Evolutionary conservation across 2,329 filamentous ascomycete species (phyloP).

Genomic region (Pestalotiopsis sp.): DNA sequence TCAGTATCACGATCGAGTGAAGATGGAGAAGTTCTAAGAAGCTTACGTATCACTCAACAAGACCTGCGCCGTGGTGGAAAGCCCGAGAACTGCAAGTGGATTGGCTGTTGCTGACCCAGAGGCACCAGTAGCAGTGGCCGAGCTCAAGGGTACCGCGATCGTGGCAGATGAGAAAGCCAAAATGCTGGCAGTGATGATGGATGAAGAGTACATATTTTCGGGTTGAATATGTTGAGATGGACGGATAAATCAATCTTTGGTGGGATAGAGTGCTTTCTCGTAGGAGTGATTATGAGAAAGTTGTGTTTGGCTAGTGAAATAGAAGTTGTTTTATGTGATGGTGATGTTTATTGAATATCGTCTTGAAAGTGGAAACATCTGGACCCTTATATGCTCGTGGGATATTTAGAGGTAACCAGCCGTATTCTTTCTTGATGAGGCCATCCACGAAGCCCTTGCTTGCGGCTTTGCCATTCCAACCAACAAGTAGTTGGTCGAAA

Average conservation of each 20-base stretch:
- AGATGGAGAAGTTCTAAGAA: background rate
- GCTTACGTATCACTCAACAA: conserved; percentile 41
- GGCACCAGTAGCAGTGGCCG: background rate
- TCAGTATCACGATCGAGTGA: background rate
- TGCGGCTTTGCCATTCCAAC: background rate
- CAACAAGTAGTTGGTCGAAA: background rate
- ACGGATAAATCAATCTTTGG: background rate
- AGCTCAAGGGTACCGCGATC: conserved; percentile 15
- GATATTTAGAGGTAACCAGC: background rate
- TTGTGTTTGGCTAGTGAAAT: background rate
- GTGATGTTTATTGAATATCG: background rate
- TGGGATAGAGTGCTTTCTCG: background rate
- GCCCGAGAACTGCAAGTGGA: conserved; percentile 18
- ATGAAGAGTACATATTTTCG: conserved; percentile 38
- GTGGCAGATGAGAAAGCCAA: conserved; percentile 41
- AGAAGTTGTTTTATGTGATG: background rate
- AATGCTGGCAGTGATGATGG: conserved; percentile 36
- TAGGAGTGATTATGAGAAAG: background rate
- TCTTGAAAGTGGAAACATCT: background rate
- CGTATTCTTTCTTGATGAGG: background rate
- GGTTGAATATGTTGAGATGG: conserved; percentile 9
- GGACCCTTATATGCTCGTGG: background rate
- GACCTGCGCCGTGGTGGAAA: conserved; percentile 40
- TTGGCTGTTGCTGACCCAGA: conserved; percentile 10
- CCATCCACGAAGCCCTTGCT: background rate